Base-by-base conservation (phyloP, 2,329 filamentous ascomycete species). In the Penicillium occitanis region DNA sequence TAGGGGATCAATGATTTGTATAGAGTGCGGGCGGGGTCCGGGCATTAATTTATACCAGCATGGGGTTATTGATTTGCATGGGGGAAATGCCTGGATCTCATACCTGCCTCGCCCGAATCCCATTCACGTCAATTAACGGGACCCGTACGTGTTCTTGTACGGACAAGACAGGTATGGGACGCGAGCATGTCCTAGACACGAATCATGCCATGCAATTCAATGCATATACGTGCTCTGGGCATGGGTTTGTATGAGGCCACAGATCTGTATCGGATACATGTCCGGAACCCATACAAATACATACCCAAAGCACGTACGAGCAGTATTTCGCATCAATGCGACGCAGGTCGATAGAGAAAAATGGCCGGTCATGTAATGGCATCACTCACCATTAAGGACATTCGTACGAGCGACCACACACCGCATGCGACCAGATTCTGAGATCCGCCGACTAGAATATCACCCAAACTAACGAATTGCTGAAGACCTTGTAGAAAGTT, bases 401-500 rank as follows among this genome's bases (percentile, higher is more conserved):
- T 76, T 51, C 80, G 75, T 8, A 83, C 79, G 1, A 81, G 63
- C 0, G 79, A 75, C 82, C 81, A 84, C 0, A 84, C 79, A 13
- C 80, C 75, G 64, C 78, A 80, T 0, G 81, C 80, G 7, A 83
- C 71, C 0, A 83, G 51, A 48, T 82, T 83, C 68, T 83, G 81
- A 0, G 77, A 78, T 1, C 78, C 80, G 0, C 81, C 80, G 17
- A 83, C 51, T 3, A 80, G 51, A 7, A 78, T 70, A 70, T 79
- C 78, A 5, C 81, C 81, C n/a, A 83, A 67, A 0, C 77, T 75
- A 19, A 78, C 80, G 60, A 80, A 83, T 64, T 80, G 77, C 65
- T 84, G 80, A 0, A 81, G 74, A 0, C 76, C 71, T 10, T 80
- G 68, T 0, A 83, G 69, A 5, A 82, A 71, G 51, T 78, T 82